Conservation (phyloP, 148 eudicot genomes). For the Fallopia convolvulus region DNA sequence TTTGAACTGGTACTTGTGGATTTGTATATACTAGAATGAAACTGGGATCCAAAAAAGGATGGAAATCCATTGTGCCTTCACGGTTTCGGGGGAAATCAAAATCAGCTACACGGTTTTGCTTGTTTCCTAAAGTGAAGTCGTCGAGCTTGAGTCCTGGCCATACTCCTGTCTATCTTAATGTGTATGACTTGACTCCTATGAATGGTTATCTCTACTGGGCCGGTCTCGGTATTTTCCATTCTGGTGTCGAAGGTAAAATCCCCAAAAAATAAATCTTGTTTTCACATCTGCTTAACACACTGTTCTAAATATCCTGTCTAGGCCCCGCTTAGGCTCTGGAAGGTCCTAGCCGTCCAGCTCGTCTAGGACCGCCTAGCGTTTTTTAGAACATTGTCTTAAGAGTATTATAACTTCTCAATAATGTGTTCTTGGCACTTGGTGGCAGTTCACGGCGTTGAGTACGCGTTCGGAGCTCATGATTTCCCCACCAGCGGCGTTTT, state of each 20-base stretch:
- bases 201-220: conserved; percentile 92
- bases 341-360: too few relatives aligned
- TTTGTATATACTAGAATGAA: conserved; percentile 34
- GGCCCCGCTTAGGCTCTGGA: too few relatives aligned
- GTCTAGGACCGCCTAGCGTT: too few relatives aligned
- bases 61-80: conserved; percentile 52
- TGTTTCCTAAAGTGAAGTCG: conserved; percentile 52
- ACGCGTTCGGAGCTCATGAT: conserved; percentile 96
- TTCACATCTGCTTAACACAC: background rate
- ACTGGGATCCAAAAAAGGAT: conserved; percentile 48
- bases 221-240: conserved; percentile 90
- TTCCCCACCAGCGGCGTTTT: conserved; percentile 78
- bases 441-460: conserved; percentile 87
- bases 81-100: conserved; percentile 55
- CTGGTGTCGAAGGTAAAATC: conserved; percentile 83
- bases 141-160: conserved; percentile 37
- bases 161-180: conserved; percentile 76
- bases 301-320: too few relatives aligned
- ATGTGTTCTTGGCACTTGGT: background rate
- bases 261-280: background rate
- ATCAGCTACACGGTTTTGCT: conserved; percentile 54
- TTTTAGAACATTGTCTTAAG: too few relatives aligned
- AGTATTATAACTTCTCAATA: background rate
- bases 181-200: conserved; percentile 82
- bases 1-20: conserved; percentile 19